Percentiles rank a stretch among this genome's conserved stretches.
phyloP scores from a whole-genome alignment of 805 yeast species.

The baker's yeast (Saccharomyces cerevisiae) region DNA sequence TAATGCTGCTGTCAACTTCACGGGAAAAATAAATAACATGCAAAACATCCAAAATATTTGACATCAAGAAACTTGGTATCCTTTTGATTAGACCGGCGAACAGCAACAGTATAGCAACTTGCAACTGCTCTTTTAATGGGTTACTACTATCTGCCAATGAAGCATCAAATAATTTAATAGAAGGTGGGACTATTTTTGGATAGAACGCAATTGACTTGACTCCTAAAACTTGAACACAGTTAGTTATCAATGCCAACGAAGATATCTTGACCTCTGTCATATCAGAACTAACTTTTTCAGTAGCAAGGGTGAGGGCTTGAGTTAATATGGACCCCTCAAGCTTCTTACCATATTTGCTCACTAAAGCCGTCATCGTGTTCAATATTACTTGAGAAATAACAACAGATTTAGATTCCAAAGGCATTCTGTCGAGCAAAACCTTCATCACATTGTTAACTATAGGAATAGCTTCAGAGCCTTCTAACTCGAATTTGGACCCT shows the following conservation, averaged over 20 bases:
- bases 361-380: slow-evolving; percentile 56
- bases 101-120: slow-evolving; percentile 62
- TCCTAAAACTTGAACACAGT: slow-evolving; percentile 66
- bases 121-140: slow-evolving; percentile 36
- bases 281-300: slow-evolving; percentile 42
- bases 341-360: slow-evolving; percentile 52
- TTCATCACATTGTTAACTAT: slow-evolving; percentile 48
- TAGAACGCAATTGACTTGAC: slow-evolving; percentile 78
- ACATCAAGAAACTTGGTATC: slow-evolving; percentile 76
- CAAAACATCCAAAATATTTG: slow-evolving; percentile 58
- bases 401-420: slow-evolving; percentile 18
- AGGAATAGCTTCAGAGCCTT: slow-evolving; percentile 43
- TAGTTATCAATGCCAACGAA: slow-evolving; percentile 62
- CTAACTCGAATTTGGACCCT: slow-evolving; percentile 60
- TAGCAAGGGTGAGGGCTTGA: slow-evolving; percentile 41
- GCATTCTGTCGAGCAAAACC: slow-evolving; percentile 37
- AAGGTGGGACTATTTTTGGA: slow-evolving; percentile 75
- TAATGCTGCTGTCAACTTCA: slow-evolving; percentile 49
- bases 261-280: slow-evolving; percentile 62
- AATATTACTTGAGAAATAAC: slow-evolving; percentile 61
- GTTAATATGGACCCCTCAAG: slow-evolving; percentile 41
- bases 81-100: slow-evolving; percentile 69
- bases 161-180: slow-evolving; percentile 50
- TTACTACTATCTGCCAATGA: slow-evolving; percentile 16
- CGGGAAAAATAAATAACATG: slow-evolving; percentile 48